Evolutionary conservation across 306 rosid genomes (phyloP), one percentile per base, ranked within the genome.

Genomic region (Canavalia ensiformis): DNA sequence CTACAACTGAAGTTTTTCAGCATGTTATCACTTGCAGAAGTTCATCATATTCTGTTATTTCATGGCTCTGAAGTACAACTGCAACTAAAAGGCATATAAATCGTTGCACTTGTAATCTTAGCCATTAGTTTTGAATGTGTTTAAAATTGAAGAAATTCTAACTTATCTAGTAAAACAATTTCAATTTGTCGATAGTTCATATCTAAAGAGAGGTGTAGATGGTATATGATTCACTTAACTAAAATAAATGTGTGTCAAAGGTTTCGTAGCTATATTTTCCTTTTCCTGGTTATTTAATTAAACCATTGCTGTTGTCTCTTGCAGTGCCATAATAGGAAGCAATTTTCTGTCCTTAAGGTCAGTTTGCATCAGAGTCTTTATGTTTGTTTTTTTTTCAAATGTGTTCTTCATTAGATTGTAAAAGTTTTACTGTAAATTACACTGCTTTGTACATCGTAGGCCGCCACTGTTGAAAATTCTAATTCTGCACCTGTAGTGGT

Each of bases 281-380:
- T 71, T 63, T 28, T 29, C 25, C 71, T 34, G 18, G 10, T 45
- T 73, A 45, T 60, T 31, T 45, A 60, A 8, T 66, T 58, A 30
- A 69, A 74, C 54, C 39, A 74, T 29, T 79, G 47, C 51, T 76
- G 59, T 81, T 72, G 72, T 84, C 68, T 37, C 81, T 77, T 79
- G 89, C 87, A 95, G 98, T 80, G 88, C 82, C 68, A 57, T 13
- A 86, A 69, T 76, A 86, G 71, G 83, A 94, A 90, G 80, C 89
- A 85, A 46, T 74, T 82, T 55, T 34, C 86, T 59, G 82, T 82
- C 25, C 64, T 82, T 84, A 87, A 86, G 81, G 41, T 90, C 51
- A 50, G 58, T 64, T 77, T 41, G 31, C 46, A 6, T 49, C 33
- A 18, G 42, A 75, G 68, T 44, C 46, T 58, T 25, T 30, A 52